These are phyloP conservation scores for Echeveria elegans DNA, from an alignment of 164 flowering plant species.

Conservation along the genomic window DNA sequence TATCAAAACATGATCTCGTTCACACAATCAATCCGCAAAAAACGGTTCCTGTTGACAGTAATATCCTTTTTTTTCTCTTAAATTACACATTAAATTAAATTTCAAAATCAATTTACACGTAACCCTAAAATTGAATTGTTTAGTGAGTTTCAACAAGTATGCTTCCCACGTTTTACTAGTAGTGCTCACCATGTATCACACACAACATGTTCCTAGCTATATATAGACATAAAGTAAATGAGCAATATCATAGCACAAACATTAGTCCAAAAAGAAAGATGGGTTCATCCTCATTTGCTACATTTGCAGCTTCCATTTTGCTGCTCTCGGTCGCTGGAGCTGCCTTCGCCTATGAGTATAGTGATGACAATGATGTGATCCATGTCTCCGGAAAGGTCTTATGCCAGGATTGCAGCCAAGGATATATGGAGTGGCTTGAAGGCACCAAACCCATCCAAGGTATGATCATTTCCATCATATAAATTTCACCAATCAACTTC, in stretches of 20 bases:
- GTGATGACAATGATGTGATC: slow-evolving; percentile 20
- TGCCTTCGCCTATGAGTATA: slow-evolving; percentile 14
- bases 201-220: not conserved
- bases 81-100: too few species aligned
- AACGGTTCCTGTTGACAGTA: too few species aligned
- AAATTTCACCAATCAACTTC: not conserved
- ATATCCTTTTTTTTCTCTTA: too few species aligned
- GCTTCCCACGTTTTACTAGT: not conserved
- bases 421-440: slow-evolving; percentile 52
- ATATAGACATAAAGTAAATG: not conserved
- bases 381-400: slow-evolving; percentile 61
- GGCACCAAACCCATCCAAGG: slow-evolving; percentile 57
- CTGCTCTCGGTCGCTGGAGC: slow-evolving; percentile 10
- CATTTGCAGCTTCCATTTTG: slow-evolving; percentile 17
- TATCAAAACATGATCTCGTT: too few species aligned
- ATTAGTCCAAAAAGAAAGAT: not conserved
- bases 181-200: not conserved
- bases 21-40: too few species aligned
- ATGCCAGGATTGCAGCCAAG: slow-evolving; percentile 75
- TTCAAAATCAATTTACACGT: too few species aligned
- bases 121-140: not conserved
- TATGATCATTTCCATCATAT: slow-evolving; percentile 9
- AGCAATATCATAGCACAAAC: not conserved
- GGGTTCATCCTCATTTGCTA: slow-evolving; percentile 1
- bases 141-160: not conserved